These are phyloP conservation scores for Candida mesenterica DNA, from an alignment of 1,139 yeast species.

Conservation along the genomic window DNA sequence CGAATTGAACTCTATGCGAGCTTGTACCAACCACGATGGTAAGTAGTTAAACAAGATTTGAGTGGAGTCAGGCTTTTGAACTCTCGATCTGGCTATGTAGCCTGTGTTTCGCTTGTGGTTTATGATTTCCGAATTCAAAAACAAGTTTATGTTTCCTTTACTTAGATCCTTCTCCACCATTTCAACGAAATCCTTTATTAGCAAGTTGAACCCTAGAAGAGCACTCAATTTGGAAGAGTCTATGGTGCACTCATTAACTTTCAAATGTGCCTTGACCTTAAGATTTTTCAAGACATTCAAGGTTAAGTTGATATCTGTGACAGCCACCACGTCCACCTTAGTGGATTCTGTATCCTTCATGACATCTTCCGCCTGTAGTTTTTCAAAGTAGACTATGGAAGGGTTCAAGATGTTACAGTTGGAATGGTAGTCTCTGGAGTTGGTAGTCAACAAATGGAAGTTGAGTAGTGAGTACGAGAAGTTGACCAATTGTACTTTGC, in stretches of 20 bases:
- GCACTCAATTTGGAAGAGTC: slow-evolving; percentile 33
- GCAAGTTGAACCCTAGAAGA: slow-evolving; percentile 31
- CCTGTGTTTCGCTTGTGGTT: slow-evolving; percentile 6
- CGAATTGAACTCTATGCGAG: too few relatives aligned
- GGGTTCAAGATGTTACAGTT: slow-evolving; percentile 39
- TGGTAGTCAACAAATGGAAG: slow-evolving; percentile 36
- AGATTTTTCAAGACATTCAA: slow-evolving; percentile 33
- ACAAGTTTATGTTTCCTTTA: slow-evolving; percentile 30
- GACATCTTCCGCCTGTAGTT: slow-evolving; percentile 10
- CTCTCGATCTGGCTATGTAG: neutral
- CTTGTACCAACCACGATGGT: slow-evolving; percentile 51
- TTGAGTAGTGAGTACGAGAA: slow-evolving; percentile 40
- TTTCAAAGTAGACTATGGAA: slow-evolving; percentile 30
- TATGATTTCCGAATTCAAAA: slow-evolving; percentile 27
- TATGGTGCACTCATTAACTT: slow-evolving; percentile 21
- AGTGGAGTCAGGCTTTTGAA: neutral
- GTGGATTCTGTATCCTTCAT: slow-evolving; percentile 5
- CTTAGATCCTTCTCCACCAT: slow-evolving; percentile 27
- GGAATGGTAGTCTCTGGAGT: slow-evolving; percentile 34
- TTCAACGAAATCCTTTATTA: slow-evolving; percentile 28
- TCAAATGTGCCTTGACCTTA: slow-evolving; percentile 23
- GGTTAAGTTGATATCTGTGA: slow-evolving; percentile 23
- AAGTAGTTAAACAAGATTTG: slow-evolving; percentile 35
- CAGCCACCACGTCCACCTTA: slow-evolving; percentile 20
- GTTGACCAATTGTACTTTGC: slow-evolving; percentile 29